phyloP scores from a whole-genome alignment of 208 protist species.

The Strigomonas culicis region DNA sequence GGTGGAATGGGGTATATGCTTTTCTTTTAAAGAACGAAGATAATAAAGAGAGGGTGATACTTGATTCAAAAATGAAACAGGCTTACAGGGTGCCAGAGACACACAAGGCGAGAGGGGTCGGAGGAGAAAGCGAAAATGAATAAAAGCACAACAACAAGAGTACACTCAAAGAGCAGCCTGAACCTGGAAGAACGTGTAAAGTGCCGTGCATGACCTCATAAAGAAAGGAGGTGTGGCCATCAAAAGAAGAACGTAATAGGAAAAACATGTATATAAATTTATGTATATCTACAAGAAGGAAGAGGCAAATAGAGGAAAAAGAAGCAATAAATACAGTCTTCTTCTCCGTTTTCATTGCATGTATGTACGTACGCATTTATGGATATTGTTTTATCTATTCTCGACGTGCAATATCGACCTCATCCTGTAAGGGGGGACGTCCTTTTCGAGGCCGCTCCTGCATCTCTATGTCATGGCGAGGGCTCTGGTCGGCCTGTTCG shows the following conservation, averaged over 20 bases:
- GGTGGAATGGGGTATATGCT: background rate
- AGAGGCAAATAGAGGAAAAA: background rate
- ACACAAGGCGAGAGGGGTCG: background rate
- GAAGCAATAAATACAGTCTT: background rate
- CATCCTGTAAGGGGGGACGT: constrained; percentile 14
- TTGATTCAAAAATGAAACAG: constrained; percentile 8
- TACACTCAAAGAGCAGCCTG: too few species aligned
- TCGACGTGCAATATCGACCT: background rate
- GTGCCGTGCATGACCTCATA: too few species aligned
- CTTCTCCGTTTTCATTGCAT: background rate
- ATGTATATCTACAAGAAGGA: background rate
- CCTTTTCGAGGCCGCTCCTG: background rate
- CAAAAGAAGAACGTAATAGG: too few species aligned
- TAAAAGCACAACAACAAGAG: background rate
- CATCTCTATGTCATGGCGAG: background rate
- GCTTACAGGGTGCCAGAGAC: background rate
- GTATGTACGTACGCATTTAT: constrained; percentile 1
- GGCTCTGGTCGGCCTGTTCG: background rate
- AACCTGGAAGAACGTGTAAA: background rate
- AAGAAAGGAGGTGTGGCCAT: too few species aligned
- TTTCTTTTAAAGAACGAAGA: background rate
- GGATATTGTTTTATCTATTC: background rate
- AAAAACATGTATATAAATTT: too few species aligned
- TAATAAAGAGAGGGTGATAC: constrained; percentile 5
- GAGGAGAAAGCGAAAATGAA: background rate